Conservation (phyloP, 2,329 filamentous ascomycete species). For the Aspergillus fischeri region DNA sequence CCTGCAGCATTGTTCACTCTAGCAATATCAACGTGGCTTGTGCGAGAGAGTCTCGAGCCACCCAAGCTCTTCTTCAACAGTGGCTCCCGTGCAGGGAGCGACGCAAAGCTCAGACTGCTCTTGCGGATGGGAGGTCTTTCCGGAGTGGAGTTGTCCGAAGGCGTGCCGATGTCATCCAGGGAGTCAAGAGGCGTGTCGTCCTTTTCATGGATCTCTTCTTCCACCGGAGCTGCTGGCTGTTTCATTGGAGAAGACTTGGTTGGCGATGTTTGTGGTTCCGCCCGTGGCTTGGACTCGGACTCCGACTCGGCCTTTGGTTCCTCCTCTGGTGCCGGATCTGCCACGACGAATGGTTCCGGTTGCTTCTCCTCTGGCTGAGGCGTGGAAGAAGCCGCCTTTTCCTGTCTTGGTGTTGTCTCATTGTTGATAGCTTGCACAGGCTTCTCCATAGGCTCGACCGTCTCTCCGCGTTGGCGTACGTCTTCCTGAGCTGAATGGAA, state of each 20-base stretch:
- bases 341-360: constrained; percentile 1
- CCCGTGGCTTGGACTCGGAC: constrained; percentile 4
- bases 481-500: constrained; percentile 46
- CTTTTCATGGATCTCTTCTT: constrained; percentile 20
- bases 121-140: constrained; percentile 72
- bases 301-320: background rate
- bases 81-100: constrained; percentile 85
- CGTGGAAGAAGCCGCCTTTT: constrained; percentile 12
- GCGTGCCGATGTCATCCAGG: constrained; percentile 45
- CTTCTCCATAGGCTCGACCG: constrained; percentile 30
- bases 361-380: constrained; percentile 7
- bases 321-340: constrained; percentile 1
- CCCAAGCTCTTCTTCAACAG: constrained; percentile 82
- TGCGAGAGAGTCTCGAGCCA: constrained; percentile 63
- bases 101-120: constrained; percentile 92
- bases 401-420: constrained; percentile 22
- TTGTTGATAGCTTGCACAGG: constrained; percentile 12
- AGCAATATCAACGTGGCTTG: constrained; percentile 68
- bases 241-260: constrained; percentile 11
- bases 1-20: constrained; percentile 46
- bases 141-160: constrained; percentile 46
- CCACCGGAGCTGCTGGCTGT: constrained; percentile 6
- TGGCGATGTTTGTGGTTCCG: constrained; percentile 11
- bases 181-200: constrained; percentile 34
- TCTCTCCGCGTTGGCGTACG: constrained; percentile 30